Evolutionary conservation across 345 rosid species (phyloP).

Genomic region (Citrus sinensis): DVS_A1.0 CM039169.1:29541501-29542000

Average conservation of each 20-base stretch:
- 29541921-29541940: too few species aligned
- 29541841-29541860: background rate
- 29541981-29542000: too few species aligned
- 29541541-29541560: conserved; percentile 16
- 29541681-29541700: background rate
- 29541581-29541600: conserved; percentile 5
- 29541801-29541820: background rate
- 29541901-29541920: too few species aligned
- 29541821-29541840: background rate
- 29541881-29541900: too few species aligned
- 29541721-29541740: conserved; percentile 16
- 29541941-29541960: too few species aligned
- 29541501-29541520: background rate
- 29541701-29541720: conserved; percentile 16
- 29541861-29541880: background rate
- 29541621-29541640: background rate
- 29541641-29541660: background rate
- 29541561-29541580: background rate
- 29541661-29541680: too few species aligned
- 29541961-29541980: too few species aligned
- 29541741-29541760: background rate
- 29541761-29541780: background rate
- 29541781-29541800: conserved; percentile 7
- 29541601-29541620: background rate
- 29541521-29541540: conserved; percentile 16